These are phyloP conservation scores for Scheffersomyces amazonensis DNA, from an alignment of 805 yeast genomes.

Conservation along the genomic window DNA sequence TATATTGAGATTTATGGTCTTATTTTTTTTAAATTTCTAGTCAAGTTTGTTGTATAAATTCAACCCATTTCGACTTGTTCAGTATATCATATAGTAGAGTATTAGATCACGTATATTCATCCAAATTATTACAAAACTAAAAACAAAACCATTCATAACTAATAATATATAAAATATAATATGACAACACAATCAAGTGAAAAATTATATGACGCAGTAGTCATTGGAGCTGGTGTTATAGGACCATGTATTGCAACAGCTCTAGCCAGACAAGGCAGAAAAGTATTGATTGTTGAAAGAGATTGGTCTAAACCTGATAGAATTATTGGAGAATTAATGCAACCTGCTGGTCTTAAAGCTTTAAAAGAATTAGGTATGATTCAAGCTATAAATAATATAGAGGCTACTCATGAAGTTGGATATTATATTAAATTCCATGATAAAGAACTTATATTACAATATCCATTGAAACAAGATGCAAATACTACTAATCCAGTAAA, in stretches of 20 bases:
- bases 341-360: constrained; percentile 94
- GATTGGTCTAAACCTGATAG: constrained; percentile 93
- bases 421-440: constrained; percentile 73
- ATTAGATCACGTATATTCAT: too few relatives aligned
- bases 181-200: neutral
- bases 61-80: too few relatives aligned
- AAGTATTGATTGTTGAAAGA: constrained; percentile 76
- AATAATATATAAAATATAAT: too few relatives aligned
- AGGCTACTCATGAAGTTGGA: constrained; percentile 75
- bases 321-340: constrained; percentile 95
- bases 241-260: constrained; percentile 94
- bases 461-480: constrained; percentile 58
- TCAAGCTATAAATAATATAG: constrained; percentile 68
- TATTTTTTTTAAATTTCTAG: too few relatives aligned
- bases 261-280: constrained; percentile 85
- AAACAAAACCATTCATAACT: too few relatives aligned
- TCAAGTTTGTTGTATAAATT: too few relatives aligned
- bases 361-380: constrained; percentile 79
- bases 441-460: constrained; percentile 57
- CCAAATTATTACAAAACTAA: too few relatives aligned
- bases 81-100: too few relatives aligned
- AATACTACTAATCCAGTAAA: constrained; percentile 40
- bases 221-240: constrained; percentile 98
- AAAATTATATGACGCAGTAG: constrained; percentile 67
- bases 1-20: too few relatives aligned